Base-by-base conservation (phyloP, 2,329 filamentous ascomycete genomes). In the Aphanocladium album region DNA sequence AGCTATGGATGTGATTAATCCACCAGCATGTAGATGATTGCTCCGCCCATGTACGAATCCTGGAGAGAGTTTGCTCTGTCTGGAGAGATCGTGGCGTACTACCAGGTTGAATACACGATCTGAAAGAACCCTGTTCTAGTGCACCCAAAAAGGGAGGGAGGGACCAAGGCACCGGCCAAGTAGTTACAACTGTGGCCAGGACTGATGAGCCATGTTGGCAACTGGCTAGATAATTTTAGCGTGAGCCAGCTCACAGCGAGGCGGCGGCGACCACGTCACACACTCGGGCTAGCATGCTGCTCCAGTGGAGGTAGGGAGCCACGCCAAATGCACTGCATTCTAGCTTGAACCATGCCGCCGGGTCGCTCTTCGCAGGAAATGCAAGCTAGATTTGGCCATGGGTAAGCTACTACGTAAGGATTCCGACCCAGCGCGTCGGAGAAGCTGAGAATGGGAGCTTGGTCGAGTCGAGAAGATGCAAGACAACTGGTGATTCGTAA, bases 61-160 rank as follows among this genome's bases (percentile, higher is more conserved):
- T 8, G 43, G 43, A 30, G 30, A 11, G 23, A 3, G 19, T 58
- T 51, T 58, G 56, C 35, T 58, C 39, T 45, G 46, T 43, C n/a
- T 57, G 16, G 17, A 35, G 56, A 51, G 56, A 58, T 58, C 56
- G 56, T 58, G 56, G 56, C 56, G 56, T 51, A 41, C 41, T 43
- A 41, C 56, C 35, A 43, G 56, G 56, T 58, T 43, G 56, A 33
- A 43, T 5, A 50, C 27, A 43, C 35, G 56, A 58, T 58, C 46
- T 51, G 25, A 25, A 58, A 33, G 9, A 58, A 50, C 56, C 56
- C 37, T 50, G 46, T 35, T 57, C 43, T 37, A 30, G 46, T 23
- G 47, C 33, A 46, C 39, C 17, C 12, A 2, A 11, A 9, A 12
- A 33, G 45, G 43, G 21, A 37, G 30, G 49, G 39, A n/a, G 21